Conservation (phyloP, 1,284 basidiomycete species). For the Ustilago vetiveriae region DNA sequence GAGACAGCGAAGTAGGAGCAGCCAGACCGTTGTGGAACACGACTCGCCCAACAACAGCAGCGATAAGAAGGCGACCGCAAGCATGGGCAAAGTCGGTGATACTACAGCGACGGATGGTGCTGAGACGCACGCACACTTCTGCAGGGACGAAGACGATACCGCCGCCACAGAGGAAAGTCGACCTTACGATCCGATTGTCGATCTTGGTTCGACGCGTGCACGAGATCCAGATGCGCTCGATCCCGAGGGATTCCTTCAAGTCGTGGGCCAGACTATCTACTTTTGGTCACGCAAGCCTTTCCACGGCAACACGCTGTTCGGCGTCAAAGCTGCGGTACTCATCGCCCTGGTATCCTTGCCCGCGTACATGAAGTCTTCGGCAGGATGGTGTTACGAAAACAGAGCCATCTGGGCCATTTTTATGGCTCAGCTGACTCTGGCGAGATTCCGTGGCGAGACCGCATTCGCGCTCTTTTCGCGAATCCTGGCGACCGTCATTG, state of each 20-base stretch:
- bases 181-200: conserved; percentile 29
- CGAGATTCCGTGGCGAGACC: conserved; percentile 61
- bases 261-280: conserved; percentile 50
- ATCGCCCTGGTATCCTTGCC: conserved; percentile 69
- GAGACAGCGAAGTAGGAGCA: conserved; percentile 30
- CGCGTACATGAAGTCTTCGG: conserved; percentile 46
- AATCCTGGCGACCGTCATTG: conserved; percentile 52
- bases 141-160: neutral
- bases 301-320: conserved; percentile 72
- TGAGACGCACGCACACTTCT: conserved; percentile 20
- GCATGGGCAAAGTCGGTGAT: neutral
- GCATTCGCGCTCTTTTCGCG: conserved; percentile 56
- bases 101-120: neutral
- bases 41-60: neutral
- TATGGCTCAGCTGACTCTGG: conserved; percentile 64
- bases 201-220: conserved; percentile 70
- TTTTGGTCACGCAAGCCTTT: conserved; percentile 45
- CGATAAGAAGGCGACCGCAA: too few relatives aligned
- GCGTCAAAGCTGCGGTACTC: conserved; percentile 80
- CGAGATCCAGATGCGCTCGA: conserved; percentile 81
- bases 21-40: conserved; percentile 9
- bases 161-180: neutral
- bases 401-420: conserved; percentile 63
- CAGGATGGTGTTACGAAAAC: conserved; percentile 61
- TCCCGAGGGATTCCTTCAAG: conserved; percentile 67